Evolutionary conservation across 192 early-diverging fungal genomes (phyloP).

Genomic region (Coemansia sp.): DNA sequence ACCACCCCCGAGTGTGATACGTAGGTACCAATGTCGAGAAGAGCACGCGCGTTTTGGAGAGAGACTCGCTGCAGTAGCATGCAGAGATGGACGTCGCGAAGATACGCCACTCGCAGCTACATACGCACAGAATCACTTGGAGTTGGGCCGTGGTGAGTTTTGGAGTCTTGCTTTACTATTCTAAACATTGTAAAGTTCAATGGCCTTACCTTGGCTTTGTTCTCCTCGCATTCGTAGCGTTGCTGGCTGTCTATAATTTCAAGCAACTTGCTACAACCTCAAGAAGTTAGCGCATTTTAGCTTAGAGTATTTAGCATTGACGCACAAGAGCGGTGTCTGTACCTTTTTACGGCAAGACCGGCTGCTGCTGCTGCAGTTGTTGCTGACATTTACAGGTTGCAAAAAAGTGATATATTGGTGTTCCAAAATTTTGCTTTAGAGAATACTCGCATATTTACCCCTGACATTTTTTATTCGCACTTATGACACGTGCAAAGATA

Average conservation of each 20-base stretch:
- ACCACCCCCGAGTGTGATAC: slow-evolving; percentile 11
- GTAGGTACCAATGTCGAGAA: slow-evolving; percentile 12
- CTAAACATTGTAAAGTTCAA: background rate
- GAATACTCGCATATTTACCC: background rate
- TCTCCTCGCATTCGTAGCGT: slow-evolving; percentile 7
- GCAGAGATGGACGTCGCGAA: slow-evolving; percentile 38
- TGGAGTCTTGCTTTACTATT: background rate
- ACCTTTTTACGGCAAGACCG: background rate
- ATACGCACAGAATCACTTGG: background rate
- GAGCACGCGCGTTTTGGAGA: background rate
- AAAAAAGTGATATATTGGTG: background rate
- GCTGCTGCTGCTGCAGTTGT: background rate
- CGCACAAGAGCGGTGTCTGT: background rate
- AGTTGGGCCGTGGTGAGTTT: background rate
- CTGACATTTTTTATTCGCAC: background rate
- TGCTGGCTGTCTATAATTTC: slow-evolving; percentile 21
- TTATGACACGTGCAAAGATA: background rate
- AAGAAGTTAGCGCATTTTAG: background rate
- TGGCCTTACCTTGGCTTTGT: slow-evolving; percentile 19
- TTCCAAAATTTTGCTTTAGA: background rate
- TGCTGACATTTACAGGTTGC: background rate
- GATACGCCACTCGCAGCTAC: slow-evolving; percentile 26
- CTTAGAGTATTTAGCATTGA: background rate
- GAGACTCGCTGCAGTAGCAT: slow-evolving; percentile 21
- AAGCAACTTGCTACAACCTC: slow-evolving; percentile 29